Evolutionary conservation across 176 grass and related monocot genomes (phyloP).

Genomic region (Leersia perrieri): DNA sequence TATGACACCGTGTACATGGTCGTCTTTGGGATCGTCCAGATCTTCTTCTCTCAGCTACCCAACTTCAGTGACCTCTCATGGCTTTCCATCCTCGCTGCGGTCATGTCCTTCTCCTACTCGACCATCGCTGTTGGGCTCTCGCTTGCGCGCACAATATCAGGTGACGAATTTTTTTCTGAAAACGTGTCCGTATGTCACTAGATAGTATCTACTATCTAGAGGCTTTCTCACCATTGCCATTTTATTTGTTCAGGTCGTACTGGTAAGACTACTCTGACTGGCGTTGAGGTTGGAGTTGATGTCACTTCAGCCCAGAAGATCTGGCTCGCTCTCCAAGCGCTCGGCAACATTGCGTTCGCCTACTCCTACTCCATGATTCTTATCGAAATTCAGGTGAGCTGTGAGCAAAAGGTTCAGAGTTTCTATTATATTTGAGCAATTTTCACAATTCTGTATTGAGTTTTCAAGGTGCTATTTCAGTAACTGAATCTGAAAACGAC

Average conservation of each 20-base stretch:
- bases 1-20: constrained; percentile 72
- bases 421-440: neutral
- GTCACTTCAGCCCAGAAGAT: constrained; percentile 65
- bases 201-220: neutral
- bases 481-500: neutral
- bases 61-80: constrained; percentile 75
- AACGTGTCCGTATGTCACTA: neutral
- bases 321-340: constrained; percentile 72
- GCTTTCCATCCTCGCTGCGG: constrained; percentile 70
- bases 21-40: constrained; percentile 69
- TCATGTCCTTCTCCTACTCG: constrained; percentile 88
- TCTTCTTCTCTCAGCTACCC: constrained; percentile 76
- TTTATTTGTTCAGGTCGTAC: constrained; percentile 38
- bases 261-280: constrained; percentile 56
- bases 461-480: neutral
- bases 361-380: constrained; percentile 94
- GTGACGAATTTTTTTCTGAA: neutral
- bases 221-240: neutral
- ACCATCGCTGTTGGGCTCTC: constrained; percentile 72
- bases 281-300: constrained; percentile 74
- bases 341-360: constrained; percentile 86
- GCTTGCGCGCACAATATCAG: constrained; percentile 48
- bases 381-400: constrained; percentile 79
- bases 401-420: neutral
- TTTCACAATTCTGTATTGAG: neutral